Evolutionary conservation across 2,329 filamentous ascomycete genomes (phyloP), one percentile per base, ranked within the genome.

Genomic region (Hypomyces perniciosus): DNA sequence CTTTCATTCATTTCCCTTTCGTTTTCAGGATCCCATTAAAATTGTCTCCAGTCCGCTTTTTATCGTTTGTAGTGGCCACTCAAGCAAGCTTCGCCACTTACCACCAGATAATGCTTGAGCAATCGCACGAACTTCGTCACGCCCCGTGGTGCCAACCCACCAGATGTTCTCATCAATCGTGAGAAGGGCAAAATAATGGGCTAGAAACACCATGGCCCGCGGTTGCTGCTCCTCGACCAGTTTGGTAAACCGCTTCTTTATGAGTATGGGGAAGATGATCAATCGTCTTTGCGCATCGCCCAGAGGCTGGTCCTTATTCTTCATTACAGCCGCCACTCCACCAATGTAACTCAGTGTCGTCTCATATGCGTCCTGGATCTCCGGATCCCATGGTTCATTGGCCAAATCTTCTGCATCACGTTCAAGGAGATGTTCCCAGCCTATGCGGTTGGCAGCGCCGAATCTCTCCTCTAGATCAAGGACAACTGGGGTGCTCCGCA

Each of bases 291-390:
- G 40, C 12, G 43, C 51, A 9, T 53, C 51, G 20, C 38, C 33
- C 5, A 51, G 8, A 10, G 26, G 13, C 1, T 30, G 20, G 7
- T 28, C 48, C 10, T 44, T 33, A 4, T 30, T 44, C 7, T 38
- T 38, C 4, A 50, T 37, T 7, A 44, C 26, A 29, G 39, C n/a
- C 1, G 31, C 26, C 20, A 52, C 42, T 2, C 56, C 51, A 5
- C 56, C 56, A 4, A 59, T 42, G 37, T 56, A 59, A 50, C 55
- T 53, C 30, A 59, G 40, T 10, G 55, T 57, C 4, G 53, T 54
- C 37, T 53, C 54, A 12, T 57, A 58, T 13, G 55, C 57, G 30
- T 59, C 52, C 34, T 42, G 55, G 10, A 52, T 53, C 37, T 57
- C 55, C 10, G 20, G 5, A 27, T 58, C 55, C 56, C 56, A 58